Evolutionary conservation across 345 rosid species (phyloP).

Genomic region (Physaria fendleri): DNA sequence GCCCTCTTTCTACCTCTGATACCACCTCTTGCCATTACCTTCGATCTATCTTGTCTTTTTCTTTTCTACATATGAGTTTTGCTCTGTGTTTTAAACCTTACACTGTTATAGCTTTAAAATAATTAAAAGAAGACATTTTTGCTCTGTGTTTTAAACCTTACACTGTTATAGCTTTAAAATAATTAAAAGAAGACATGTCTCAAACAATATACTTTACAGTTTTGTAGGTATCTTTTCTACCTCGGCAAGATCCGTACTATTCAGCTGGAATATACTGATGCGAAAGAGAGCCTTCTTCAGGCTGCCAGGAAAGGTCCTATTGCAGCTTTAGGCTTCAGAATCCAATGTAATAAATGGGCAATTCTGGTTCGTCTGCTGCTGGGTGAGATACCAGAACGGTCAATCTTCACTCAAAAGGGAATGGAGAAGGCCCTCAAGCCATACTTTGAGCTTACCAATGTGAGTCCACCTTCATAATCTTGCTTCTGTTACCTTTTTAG

Average conservation of each 20-base stretch:
- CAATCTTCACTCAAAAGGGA: slow-evolving; percentile 79
- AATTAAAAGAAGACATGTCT: neutral
- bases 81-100: neutral
- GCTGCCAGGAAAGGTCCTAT: slow-evolving; percentile 89
- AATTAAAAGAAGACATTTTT: neutral
- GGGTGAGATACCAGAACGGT: slow-evolving; percentile 86
- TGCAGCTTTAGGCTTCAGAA: slow-evolving; percentile 67
- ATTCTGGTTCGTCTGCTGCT: slow-evolving; percentile 60
- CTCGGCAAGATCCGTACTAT: slow-evolving; percentile 82
- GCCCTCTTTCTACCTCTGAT: neutral
- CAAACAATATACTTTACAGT: slow-evolving; percentile 41
- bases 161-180: neutral
- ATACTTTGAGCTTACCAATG: slow-evolving; percentile 86
- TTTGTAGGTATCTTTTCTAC: slow-evolving; percentile 80
- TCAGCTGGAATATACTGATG: slow-evolving; percentile 84
- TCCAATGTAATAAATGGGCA: slow-evolving; percentile 87
- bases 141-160: neutral
- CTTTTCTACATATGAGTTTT: neutral
- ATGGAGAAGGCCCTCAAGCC: slow-evolving; percentile 80
- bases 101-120: neutral
- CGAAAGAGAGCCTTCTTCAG: slow-evolving; percentile 81
- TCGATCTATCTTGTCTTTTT: neutral
- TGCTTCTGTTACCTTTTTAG: too few species aligned
- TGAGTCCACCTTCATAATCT: too few species aligned
- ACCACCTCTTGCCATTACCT: neutral